phyloP scores from a whole-genome alignment of 163 green algal genomes.

The Chlamydomonas reinhardtii region DNA sequence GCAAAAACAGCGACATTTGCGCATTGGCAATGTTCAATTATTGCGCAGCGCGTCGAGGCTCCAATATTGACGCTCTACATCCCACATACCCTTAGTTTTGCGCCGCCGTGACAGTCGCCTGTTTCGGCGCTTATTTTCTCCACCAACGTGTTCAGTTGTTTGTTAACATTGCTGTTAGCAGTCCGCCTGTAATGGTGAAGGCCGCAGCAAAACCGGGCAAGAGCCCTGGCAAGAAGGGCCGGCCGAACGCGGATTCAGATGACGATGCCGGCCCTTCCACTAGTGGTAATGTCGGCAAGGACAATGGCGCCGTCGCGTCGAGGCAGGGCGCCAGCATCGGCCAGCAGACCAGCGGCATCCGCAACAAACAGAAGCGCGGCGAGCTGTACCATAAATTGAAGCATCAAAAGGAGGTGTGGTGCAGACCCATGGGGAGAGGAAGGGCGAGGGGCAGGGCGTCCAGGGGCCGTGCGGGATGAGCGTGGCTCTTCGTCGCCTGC shows the following conservation, averaged over 20 bases:
- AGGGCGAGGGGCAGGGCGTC: not conserved
- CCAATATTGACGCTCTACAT: too few relatives aligned
- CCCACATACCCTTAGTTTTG: too few relatives aligned
- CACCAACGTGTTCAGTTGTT: too few relatives aligned
- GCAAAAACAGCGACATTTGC: too few relatives aligned
- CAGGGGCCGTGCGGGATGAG: too few relatives aligned
- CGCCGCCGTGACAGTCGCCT: too few relatives aligned
- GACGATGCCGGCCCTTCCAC: constrained; percentile 2
- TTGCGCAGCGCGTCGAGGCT: too few relatives aligned
- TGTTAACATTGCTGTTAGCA: too few relatives aligned
- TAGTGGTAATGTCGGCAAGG: not conserved
- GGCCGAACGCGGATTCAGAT: not conserved
- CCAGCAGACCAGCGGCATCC: constrained; percentile 85
- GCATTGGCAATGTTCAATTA: too few relatives aligned
- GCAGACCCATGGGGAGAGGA: not conserved
- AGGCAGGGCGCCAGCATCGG: constrained; percentile 69
- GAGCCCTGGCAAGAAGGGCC: constrained; percentile 2
- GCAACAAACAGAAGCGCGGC: constrained; percentile 88
- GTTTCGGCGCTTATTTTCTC: too few relatives aligned
- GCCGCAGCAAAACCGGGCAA: not conserved
- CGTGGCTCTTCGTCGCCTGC: too few relatives aligned
- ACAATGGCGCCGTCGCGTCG: not conserved
- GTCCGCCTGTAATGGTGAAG: not conserved
- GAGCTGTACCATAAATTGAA: constrained; percentile 89
- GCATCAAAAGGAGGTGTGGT: constrained; percentile 28